Base-by-base conservation (phyloP, 768 basidiomycete species). In the Naganishia onofrii region DNA sequence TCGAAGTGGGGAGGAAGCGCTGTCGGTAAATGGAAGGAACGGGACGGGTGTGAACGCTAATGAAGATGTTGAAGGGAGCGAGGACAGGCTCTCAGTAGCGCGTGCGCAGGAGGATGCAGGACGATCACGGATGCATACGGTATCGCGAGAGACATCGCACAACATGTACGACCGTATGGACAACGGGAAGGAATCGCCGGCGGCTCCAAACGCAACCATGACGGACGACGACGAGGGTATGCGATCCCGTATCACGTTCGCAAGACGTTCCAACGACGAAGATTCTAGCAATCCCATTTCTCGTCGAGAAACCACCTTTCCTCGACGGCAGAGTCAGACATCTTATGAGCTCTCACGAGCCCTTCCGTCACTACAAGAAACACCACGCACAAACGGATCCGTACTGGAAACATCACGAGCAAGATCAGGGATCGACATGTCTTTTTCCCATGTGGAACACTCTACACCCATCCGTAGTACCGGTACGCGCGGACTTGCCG, bases 371-470 rank as follows among this genome's bases (percentile, higher is more conserved):
- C 19, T 13, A 23, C 48, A 7, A n/a, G 48, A 51, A 7, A 4
- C 48, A 23, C 48, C 48, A 6, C n/a, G 23, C 48, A 46, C 19
- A 17, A 46, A 46, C 7, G 46, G 21, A 17, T 46, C 21, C 15
- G 3, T 26, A 1, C 15, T 3, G 3, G 23, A 21, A n/a, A n/a
- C 12, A 12, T 4, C 21, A 13, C 7, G n/a, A 13, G n/a, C 21
- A n/a, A 26, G n/a, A 42, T 8, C 42, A 26, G 32, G 29, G 1
- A 32, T 32, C 29, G 57, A 58, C 13, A 58, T 58, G 57, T 58
- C 57, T 13, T 58, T 58, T 38, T 32, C 57, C 8, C 57, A 58
- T 21, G 34, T 58, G 17, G 34, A 58, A 10, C 57, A 58, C 38
- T 58, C 57, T 9, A 58, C 57, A 34, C 57, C 57, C 3, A 12